phyloP scores from a whole-genome alignment of 345 rosid genomes.

The Ailanthus altissimus region DNA sequence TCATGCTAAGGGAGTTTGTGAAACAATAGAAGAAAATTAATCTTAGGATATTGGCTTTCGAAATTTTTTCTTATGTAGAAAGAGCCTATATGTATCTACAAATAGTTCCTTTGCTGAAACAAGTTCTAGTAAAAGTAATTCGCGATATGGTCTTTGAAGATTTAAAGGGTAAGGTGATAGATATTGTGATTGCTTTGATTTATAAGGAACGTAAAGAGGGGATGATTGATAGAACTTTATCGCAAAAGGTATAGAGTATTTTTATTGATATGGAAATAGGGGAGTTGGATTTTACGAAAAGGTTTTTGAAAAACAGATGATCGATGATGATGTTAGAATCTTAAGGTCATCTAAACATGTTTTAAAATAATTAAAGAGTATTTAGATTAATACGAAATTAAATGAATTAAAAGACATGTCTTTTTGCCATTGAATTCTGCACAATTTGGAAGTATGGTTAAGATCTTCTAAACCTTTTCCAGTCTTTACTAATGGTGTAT shows the following conservation, averaged over 20 bases:
- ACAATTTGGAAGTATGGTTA: no score
- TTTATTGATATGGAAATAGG: constrained; percentile 39
- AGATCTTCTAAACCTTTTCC: no score
- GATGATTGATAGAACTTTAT: constrained; percentile 42
- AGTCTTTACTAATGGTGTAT: no score
- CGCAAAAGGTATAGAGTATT: constrained; percentile 48
- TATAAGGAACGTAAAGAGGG: constrained; percentile 50
- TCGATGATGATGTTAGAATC: no score
- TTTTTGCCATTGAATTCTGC: no score
- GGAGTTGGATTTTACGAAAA: constrained; percentile 31
- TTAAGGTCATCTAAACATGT: no score
- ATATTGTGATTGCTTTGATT: constrained; percentile 42
- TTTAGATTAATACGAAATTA: no score
- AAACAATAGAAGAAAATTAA: constrained; percentile 55
- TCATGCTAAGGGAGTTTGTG: constrained; percentile 54
- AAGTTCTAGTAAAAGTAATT: constrained; percentile 47
- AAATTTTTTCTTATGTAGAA: constrained; percentile 55
- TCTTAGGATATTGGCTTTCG: constrained; percentile 52
- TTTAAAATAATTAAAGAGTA: no score
- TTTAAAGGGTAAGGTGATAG: constrained; percentile 33
- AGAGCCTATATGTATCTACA: constrained; percentile 44
- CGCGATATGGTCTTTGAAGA: constrained; percentile 40
- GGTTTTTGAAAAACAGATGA: constrained; percentile 46
- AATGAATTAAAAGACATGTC: no score
- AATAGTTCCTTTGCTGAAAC: constrained; percentile 41